These are phyloP conservation scores for Suhomyces bolitotheri DNA, from an alignment of 1,139 yeast genomes.

Conservation along the genomic window DNA sequence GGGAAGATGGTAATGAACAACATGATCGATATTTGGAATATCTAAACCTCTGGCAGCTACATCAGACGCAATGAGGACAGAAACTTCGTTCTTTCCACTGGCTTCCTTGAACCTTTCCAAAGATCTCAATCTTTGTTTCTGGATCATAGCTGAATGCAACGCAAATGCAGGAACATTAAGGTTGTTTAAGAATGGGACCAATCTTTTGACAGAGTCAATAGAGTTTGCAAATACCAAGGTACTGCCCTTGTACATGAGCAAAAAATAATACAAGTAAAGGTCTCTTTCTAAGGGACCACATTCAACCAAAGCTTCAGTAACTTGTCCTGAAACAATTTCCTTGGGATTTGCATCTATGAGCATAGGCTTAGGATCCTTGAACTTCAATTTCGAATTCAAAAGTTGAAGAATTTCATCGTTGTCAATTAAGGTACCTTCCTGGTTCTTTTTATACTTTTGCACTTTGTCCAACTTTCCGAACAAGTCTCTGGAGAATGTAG, in stretches of 20 bases:
- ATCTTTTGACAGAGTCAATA: conserved; percentile 86
- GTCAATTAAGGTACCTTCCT: conserved; percentile 43
- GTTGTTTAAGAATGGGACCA: conserved; percentile 72
- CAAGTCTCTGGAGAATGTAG: conserved; percentile 84
- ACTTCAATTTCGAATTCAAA: conserved; percentile 57
- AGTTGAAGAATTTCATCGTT: conserved; percentile 56
- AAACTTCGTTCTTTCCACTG: conserved; percentile 51
- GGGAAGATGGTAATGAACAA: conserved; percentile 93
- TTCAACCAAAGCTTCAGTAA: conserved; percentile 86
- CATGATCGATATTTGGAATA: conserved; percentile 88
- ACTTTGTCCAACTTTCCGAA: conserved; percentile 67
- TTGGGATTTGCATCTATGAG: conserved; percentile 87
- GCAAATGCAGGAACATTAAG: conserved; percentile 74
- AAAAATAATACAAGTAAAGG: conserved; percentile 81
- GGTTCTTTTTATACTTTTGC: conserved; percentile 29
- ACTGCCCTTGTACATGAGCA: conserved; percentile 83
- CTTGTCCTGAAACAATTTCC: conserved; percentile 70
- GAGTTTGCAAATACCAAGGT: conserved; percentile 92
- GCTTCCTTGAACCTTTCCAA: conserved; percentile 71
- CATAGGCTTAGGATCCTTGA: conserved; percentile 57
- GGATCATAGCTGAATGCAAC: conserved; percentile 92
- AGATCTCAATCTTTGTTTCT: conserved; percentile 85
- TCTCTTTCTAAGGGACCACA: conserved; percentile 92
- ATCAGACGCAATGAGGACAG: conserved; percentile 89
- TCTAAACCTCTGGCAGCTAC: conserved; percentile 99